Conservation (phyloP, 1,284 basidiomycete genomes). For the Ganoderma lingzhi region DNA sequence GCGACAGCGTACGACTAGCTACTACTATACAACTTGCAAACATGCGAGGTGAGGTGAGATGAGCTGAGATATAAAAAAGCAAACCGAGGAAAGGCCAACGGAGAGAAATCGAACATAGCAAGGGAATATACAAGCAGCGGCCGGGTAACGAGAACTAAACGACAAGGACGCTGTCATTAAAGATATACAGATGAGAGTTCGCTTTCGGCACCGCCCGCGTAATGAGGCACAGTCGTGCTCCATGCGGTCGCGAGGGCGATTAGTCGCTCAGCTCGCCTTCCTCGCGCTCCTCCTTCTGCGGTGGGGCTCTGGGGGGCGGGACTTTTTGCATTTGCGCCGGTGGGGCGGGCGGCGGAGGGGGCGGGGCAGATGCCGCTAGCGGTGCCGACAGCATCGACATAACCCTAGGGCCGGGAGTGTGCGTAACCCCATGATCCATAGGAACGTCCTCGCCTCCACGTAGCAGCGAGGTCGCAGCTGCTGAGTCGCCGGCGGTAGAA, state of each 20-base stretch:
- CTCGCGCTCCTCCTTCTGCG: conserved; percentile 46
- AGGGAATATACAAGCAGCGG: conserved; percentile 3
- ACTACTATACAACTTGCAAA: conserved; percentile 26
- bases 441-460: neutral
- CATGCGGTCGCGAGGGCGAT: conserved; percentile 3
- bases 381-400: neutral
- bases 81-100: neutral
- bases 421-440: conserved; percentile 1
- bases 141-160: neutral
- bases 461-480: neutral
- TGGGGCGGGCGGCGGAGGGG: neutral
- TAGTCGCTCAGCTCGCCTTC: conserved; percentile 57
- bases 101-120: neutral
- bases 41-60: conserved; percentile 2
- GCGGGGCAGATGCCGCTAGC: neutral
- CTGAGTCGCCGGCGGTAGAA: neutral
- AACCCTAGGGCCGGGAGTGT: neutral
- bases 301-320: conserved; percentile 4
- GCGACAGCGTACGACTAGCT: conserved; percentile 27
- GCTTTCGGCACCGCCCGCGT: neutral
- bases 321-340: conserved; percentile 2
- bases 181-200: neutral
- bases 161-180: neutral
- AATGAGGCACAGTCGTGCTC: conserved; percentile 2
- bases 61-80: neutral